Evolutionary conservation across 495 filamentous ascomycete genomes (phyloP), one percentile per base, ranked within the genome.

Genomic region (Aspergillus olivimuriae): DNA sequence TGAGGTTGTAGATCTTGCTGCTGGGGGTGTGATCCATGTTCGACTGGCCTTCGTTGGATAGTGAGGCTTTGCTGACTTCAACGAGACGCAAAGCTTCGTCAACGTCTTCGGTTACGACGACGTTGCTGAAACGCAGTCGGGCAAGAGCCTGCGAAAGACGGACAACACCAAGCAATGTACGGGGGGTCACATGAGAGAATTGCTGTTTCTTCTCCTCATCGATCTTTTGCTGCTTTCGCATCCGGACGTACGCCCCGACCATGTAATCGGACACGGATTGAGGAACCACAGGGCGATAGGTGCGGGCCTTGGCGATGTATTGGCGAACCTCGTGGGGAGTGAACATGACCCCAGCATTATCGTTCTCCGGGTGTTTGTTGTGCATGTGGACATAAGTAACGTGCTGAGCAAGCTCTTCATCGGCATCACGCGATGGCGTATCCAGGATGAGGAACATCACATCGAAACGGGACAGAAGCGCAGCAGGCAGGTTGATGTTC

Each of bases 381-480:
- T 97, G 81, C 87, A 97, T 97, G 67, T 98, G 92, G 18, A 98
- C 92, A 63, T 90, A 87, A 24, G 94, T 86, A 50, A 98, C 92
- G 72, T 98, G 92, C 55, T 81, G 81, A 28, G 91, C 92, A n/a
- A 98, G 77, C 58, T 94, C 86, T 51, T 94, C 89, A 60, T 98
- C 92, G 3, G 75, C 73, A 20, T 98, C 94, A 24, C 86, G 81
- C 3, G 78, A 82, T 1, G 94, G 94, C 1, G 85, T 92, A 65
- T 98, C 92, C 10, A 98, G 82, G 51, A 98, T 91, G 22, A 98
- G 74, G 74, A 95, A 98, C 52, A 98, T 81, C 48, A 97, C 74
- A 66, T 98, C 92, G 69, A 98, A 98, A 71, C 92, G 87, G 31
- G 90, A 95, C 3, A 98, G 82, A 7, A 98, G 75, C 14, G 92